phyloP scores from a whole-genome alignment of 352 stramenopile species.

The Phytophthora lateralis region DNA sequence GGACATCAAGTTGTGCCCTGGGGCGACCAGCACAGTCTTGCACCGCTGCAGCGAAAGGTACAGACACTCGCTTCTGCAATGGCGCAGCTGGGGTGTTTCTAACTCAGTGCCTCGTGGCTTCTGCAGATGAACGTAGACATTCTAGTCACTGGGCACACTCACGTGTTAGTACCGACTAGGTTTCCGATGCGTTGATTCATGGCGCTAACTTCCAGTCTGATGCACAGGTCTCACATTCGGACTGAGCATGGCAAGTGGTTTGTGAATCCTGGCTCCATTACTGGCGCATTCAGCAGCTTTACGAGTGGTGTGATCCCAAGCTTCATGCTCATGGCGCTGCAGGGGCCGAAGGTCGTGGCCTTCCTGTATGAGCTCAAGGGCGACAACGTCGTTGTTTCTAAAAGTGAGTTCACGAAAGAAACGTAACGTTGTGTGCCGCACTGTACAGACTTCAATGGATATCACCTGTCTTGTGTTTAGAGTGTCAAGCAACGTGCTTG shows the following conservation, averaged over 20 bases:
- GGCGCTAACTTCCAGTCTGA: neutral
- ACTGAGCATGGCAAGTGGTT: constrained; percentile 96
- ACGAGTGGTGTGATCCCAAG: constrained; percentile 88
- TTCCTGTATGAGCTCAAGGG: constrained; percentile 96
- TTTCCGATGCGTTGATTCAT: neutral
- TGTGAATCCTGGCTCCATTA: constrained; percentile 98
- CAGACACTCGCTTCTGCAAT: neutral
- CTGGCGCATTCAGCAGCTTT: constrained; percentile 92
- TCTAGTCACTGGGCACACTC: constrained; percentile 95
- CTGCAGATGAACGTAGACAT: constrained; percentile 97
- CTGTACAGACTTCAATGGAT: constrained; percentile 10
- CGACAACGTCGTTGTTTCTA: constrained; percentile 88
- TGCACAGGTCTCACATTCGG: constrained; percentile 80
- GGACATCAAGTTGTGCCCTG: constrained; percentile 96
- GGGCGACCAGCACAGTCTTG: constrained; percentile 88
- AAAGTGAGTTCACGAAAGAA: constrained; percentile 88
- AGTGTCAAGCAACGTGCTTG: constrained; percentile 10
- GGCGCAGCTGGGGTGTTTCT: neutral
- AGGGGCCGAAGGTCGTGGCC: constrained; percentile 95
- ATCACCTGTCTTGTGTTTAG: constrained; percentile 11
- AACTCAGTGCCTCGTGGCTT: neutral
- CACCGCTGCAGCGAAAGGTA: constrained; percentile 89
- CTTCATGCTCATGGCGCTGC: constrained; percentile 98
- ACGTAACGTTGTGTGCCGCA: constrained; percentile 40
- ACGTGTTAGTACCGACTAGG: constrained; percentile 67